Evolutionary conservation across 768 basidiomycete species (phyloP), one percentile per base, ranked within the genome.

Genomic region (Lyophyllum atratum): DNA sequence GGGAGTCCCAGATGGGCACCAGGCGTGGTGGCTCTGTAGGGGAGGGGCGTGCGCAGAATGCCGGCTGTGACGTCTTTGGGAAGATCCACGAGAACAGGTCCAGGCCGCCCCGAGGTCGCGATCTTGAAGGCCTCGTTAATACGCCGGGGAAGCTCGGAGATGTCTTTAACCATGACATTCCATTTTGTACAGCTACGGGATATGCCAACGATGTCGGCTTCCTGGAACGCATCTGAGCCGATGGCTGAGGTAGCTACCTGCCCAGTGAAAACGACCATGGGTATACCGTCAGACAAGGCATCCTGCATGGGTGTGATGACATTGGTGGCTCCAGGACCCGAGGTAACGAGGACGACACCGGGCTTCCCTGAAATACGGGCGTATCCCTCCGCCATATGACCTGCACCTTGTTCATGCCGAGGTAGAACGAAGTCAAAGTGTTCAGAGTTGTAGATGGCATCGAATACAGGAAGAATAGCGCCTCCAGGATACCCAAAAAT

Each of bases 121-220:
- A 99, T 98, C 73, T 98, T 97, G 85, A 99, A 98, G 0, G 97
- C 97, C 72, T 99, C 97, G 70, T 98, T 98, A 69, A 98, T 96
- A 56, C 97, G 83, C 42, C 96, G 80, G 14, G 97, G 97, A 2
- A 98, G 82, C 73, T 98, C 97, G 12, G 91, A 73, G 58, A 98
- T 93, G 68, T 95, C 95, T 74, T 98, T 98, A 50, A 98, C 93
- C 95, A 98, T 96, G 59, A 99, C 96, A 69, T 99, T 98, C 97
- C 97, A 98, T 72, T 98, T 99, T 24, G 97, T 98, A 77, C 97
- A 99, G 65, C 89, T 87, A 49, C 96, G 82, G 28, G 95, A 97
- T 72, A 98, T 99, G 48, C 97, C 97, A 54, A 99, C 81, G 49
- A 98, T 75, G 70, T 99, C 97, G 39, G 97, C 97, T 75, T 99